Evolutionary conservation across 257 asterid genomes (phyloP).

Genomic region (Orobanche coerulescens): DNA sequence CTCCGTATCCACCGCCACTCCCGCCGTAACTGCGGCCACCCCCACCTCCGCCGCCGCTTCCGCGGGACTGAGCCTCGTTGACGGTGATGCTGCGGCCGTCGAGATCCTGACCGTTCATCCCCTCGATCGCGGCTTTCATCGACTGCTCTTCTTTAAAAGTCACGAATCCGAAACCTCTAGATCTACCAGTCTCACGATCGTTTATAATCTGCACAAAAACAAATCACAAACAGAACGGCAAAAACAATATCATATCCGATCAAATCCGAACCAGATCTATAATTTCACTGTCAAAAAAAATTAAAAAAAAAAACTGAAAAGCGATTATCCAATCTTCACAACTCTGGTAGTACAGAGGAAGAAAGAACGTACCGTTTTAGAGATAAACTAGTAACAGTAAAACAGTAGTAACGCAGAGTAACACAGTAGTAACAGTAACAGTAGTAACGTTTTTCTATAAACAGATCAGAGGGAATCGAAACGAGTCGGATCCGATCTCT

Average conservation of each 20-base stretch:
- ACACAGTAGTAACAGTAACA: conserved; percentile 46
- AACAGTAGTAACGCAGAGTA: conserved; percentile 40
- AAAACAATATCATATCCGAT: conserved; percentile 22
- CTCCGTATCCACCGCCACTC: conserved; percentile 26
- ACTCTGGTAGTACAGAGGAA: conserved; percentile 42
- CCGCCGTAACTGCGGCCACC: conserved; percentile 21
- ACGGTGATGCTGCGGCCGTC: conserved; percentile 86
- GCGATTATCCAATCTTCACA: conserved; percentile 55
- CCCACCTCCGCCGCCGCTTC: conserved; percentile 55
- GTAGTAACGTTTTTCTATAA: conserved; percentile 12
- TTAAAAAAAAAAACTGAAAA: conserved; percentile 23
- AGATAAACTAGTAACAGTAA: conserved; percentile 40
- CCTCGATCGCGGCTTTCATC: conserved; percentile 68
- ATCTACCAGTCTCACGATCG: conserved; percentile 63
- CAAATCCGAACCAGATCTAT: conserved; percentile 14
- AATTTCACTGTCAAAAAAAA: neutral
- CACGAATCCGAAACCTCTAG: conserved; percentile 88
- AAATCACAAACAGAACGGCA: neutral
- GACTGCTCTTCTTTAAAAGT: conserved; percentile 65
- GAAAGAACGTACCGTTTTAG: conserved; percentile 73
- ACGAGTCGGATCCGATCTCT: conserved; percentile 69
- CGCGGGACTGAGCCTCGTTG: conserved; percentile 78
- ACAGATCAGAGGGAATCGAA: conserved; percentile 56
- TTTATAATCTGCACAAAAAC: conserved; percentile 37
- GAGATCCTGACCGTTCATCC: conserved; percentile 71